These are phyloP conservation scores for Oxyria digyna DNA, from an alignment of 148 eudicot species.

Conservation along the genomic window DNA sequence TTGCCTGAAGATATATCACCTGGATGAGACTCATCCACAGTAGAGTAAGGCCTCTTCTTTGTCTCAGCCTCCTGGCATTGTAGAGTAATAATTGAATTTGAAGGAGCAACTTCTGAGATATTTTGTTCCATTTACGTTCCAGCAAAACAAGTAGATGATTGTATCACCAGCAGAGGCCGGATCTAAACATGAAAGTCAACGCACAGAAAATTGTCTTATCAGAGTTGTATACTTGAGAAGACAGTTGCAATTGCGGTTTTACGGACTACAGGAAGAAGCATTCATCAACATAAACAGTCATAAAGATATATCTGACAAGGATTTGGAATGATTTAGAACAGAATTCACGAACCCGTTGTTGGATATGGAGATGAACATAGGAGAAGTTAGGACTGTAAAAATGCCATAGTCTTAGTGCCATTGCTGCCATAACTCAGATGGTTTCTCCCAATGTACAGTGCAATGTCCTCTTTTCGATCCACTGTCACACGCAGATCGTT, in stretches of 20 bases:
- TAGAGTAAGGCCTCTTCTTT: not conserved
- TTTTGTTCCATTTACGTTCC: not conserved
- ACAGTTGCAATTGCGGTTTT: not conserved
- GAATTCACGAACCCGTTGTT: not conserved
- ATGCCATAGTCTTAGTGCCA: slow-evolving; percentile 99
- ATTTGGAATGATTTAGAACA: not conserved
- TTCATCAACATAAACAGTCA: not conserved
- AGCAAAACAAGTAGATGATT: not conserved
- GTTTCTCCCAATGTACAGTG: slow-evolving; percentile 8
- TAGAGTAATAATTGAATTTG: not conserved
- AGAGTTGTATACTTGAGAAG: not conserved
- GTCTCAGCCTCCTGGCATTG: not conserved
- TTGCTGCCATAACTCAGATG: slow-evolving; percentile 73
- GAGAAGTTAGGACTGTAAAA: slow-evolving; percentile 70
- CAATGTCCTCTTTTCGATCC: slow-evolving; percentile 19
- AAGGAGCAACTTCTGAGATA: not conserved
- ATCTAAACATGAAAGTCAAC: not conserved
- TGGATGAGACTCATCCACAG: not conserved
- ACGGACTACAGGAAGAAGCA: not conserved
- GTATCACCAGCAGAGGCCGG: not conserved
- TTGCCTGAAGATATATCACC: not conserved
- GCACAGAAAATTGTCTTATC: not conserved
- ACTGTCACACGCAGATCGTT: slow-evolving; percentile 26
- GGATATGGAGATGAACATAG: slow-evolving; percentile 45
- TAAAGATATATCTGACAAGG: not conserved